Evolutionary conservation across 352 stramenopile genomes (phyloP).

Genomic region (Phytophthora pisi): DNA sequence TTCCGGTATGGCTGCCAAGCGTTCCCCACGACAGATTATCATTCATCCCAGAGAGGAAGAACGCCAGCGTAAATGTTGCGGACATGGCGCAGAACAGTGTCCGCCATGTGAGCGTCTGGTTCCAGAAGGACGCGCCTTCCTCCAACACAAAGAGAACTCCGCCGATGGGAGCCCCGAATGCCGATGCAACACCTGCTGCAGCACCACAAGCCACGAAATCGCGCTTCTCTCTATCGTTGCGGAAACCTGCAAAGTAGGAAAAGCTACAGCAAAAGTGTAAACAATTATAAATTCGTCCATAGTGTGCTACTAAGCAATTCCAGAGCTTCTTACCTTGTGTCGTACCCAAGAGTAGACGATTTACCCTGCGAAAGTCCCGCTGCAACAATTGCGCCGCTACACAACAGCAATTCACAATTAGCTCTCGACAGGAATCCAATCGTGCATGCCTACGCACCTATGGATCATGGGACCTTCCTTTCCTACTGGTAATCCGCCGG

Average conservation of each 20-base stretch:
- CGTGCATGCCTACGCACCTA: constrained; percentile 41
- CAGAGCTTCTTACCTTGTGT: constrained; percentile 52
- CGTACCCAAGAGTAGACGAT: constrained; percentile 71
- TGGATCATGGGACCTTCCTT: constrained; percentile 95
- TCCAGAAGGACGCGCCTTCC: constrained; percentile 89
- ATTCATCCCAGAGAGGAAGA: constrained; percentile 81
- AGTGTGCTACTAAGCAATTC: not conserved
- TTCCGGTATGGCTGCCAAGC: constrained; percentile 71
- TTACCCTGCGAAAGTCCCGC: constrained; percentile 82
- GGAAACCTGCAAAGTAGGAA: constrained; percentile 88
- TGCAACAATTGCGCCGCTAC: constrained; percentile 75
- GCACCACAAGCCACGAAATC: constrained; percentile 91
- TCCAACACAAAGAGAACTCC: constrained; percentile 86
- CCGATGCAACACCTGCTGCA: constrained; percentile 86
- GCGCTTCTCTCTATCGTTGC: constrained; percentile 89
- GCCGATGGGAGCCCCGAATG: constrained; percentile 92
- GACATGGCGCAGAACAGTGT: constrained; percentile 90
- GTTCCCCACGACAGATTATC: constrained; percentile 77
- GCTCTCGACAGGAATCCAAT: constrained; percentile 1
- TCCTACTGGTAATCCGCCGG: constrained; percentile 85
- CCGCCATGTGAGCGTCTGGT: constrained; percentile 81
- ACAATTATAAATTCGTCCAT: not conserved
- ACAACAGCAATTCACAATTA: not conserved
- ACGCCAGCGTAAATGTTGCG: constrained; percentile 85
- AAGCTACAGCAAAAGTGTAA: constrained; percentile 48